These are phyloP conservation scores for Allium cepa DNA, from an alignment of 106 monocot species.

Conservation along the genomic window DNA sequence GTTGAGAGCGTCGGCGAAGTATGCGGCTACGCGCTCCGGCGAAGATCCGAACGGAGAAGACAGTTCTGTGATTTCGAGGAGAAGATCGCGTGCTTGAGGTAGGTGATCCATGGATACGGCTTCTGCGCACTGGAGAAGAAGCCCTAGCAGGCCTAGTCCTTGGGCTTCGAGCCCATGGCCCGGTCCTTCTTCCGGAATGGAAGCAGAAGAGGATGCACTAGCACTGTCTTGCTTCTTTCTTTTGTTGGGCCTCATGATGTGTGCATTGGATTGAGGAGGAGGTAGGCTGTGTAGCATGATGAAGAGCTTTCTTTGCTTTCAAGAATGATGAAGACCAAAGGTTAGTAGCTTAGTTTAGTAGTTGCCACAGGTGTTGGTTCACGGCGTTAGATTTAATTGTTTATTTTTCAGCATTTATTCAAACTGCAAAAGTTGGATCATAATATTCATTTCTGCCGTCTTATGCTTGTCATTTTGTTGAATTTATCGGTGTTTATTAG, in stretches of 20 bases:
- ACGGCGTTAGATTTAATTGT: background rate
- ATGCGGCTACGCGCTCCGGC: constrained; percentile 52
- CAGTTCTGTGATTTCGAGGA: constrained; percentile 41
- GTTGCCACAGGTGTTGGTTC: background rate
- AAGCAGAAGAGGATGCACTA: background rate
- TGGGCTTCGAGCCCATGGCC: constrained; percentile 18
- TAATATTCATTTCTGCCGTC: constrained; percentile 5
- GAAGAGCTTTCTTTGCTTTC: background rate
- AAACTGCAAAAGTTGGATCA: background rate
- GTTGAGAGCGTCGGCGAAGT: constrained; percentile 61
- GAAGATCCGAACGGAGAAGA: constrained; percentile 57
- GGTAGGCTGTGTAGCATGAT: constrained; percentile 38
- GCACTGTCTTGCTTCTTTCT: background rate
- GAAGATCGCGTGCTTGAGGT: constrained; percentile 19
- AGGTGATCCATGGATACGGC: constrained; percentile 32
- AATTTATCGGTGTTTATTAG: background rate
- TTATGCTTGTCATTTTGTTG: constrained; percentile 1
- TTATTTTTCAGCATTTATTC: background rate
- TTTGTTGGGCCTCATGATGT: background rate
- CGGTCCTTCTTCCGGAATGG: background rate
- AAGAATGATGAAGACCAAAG: too few relatives aligned
- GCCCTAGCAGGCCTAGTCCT: constrained; percentile 38
- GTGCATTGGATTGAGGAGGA: constrained; percentile 11
- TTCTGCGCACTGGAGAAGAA: constrained; percentile 56
- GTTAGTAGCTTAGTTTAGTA: background rate